These are phyloP conservation scores for Phytophthora hibernalis DNA, from an alignment of 352 stramenopile species.

Conservation along the genomic window DNA sequence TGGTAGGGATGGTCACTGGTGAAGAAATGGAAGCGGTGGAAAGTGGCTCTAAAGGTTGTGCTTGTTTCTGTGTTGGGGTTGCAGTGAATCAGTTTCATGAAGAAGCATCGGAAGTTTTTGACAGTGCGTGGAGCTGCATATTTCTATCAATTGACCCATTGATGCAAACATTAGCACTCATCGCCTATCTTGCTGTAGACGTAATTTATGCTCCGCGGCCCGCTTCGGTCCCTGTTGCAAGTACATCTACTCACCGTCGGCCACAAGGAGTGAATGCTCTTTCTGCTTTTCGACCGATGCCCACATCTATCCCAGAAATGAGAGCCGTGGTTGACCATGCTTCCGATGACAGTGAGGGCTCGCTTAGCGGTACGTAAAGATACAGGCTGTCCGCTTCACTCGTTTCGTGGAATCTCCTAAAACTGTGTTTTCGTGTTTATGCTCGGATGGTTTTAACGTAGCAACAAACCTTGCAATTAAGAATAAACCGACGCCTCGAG, in stretches of 20 bases:
- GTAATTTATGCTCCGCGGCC: conserved; percentile 62
- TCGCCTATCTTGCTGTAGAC: conserved; percentile 32
- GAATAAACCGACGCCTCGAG: conserved; percentile 1
- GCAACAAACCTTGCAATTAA: conserved; percentile 20
- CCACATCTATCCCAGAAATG: conserved; percentile 20
- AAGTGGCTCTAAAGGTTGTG: conserved; percentile 22
- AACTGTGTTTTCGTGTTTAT: conserved; percentile 4
- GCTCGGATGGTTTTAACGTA: conserved; percentile 45
- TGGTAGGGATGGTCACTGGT: conserved; percentile 28
- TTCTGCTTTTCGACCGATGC: conserved; percentile 5
- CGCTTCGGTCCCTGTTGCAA: conserved; percentile 8
- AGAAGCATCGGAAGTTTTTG: conserved; percentile 76
- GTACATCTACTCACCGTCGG: conserved; percentile 2
- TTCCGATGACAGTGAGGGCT: conserved; percentile 46
- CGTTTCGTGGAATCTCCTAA: background rate
- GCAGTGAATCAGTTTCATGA: conserved; percentile 58
- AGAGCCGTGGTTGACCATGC: background rate
- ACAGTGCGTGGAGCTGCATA: conserved; percentile 53
- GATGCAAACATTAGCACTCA: conserved; percentile 16
- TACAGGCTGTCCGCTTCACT: background rate
- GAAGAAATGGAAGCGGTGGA: conserved; percentile 8
- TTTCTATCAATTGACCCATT: conserved; percentile 42
- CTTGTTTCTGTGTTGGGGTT: conserved; percentile 24
- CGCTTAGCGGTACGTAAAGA: conserved; percentile 47
- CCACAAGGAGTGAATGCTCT: conserved; percentile 10